Base-by-base conservation (phyloP, 768 basidiomycete genomes). In the Leccinum obscurum region DNA sequence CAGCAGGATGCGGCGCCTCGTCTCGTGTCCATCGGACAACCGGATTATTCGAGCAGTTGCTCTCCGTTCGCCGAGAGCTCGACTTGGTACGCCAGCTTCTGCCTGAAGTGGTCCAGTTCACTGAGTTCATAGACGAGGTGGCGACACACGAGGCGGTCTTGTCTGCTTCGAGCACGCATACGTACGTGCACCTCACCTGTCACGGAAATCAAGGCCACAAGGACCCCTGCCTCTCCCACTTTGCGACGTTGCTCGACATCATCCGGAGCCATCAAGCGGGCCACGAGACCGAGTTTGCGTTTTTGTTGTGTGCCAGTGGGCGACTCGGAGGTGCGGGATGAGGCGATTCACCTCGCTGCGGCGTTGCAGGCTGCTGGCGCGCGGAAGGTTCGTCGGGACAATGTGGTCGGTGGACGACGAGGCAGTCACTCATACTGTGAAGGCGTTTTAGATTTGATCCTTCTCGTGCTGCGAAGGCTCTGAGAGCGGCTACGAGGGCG, bases 221-320 rank as follows among this genome's bases (percentile, higher is more conserved):
- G 13, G 32, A 39, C 10, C 70, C 71, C 3, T 69, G 64, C 28
- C 37, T 70, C 5, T 66, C 66, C 1, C 37, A 58, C 17, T 66
- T 70, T 30, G 62, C 58, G 14, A 59, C 57, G 51, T 53, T 75
- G 48, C 60, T 62, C 8, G 64, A 70, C 54, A 67, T 75, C 30
- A 51, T 70, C n/a, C 54, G 63, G 32, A 26, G 26, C 26, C 26
- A 26, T 26, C 26, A 26, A 26, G 26, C 26, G 26, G 26, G 57
- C 1, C 60, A 51, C 5, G 52, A 63, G 24, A 55, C 70, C 11
- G 64, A 71, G 48, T 68, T 73, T 57, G 73, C 68, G 7, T 74
- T 73, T 49, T 65, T 76, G 20, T 72, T 7, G 72, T 70, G 8
- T 74, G 73, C 58, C 61, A 66, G 52, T 72, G 14, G 70, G 73